Percentiles rank a stretch among this genome's conserved stretches.
Conservation (phyloP, 352 stramenopile genomes). For the Globisporangium okanoganense region DNA sequence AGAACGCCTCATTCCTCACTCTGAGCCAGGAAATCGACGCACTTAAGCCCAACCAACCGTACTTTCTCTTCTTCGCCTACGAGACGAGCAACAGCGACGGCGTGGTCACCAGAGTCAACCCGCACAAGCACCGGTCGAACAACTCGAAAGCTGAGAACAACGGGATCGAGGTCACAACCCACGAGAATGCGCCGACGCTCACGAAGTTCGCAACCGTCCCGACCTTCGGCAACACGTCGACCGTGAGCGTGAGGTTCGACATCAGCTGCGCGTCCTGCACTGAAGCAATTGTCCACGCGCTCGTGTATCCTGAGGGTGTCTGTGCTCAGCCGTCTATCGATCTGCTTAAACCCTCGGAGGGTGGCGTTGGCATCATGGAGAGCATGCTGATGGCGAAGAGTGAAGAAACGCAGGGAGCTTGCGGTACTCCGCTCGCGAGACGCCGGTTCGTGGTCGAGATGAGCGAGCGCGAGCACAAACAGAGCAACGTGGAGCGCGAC, state of each 20-base stretch:
- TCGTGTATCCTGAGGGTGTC: constrained; percentile 30
- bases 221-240: constrained; percentile 50
- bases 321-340: constrained; percentile 26
- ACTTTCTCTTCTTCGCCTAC: constrained; percentile 74
- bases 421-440: constrained; percentile 2
- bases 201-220: constrained; percentile 34
- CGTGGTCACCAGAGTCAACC: constrained; percentile 68
- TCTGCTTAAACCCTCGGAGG: background rate
- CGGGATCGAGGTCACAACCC: constrained; percentile 47
- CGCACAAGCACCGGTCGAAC: constrained; percentile 46
- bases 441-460: constrained; percentile 20
- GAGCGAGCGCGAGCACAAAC: constrained; percentile 30
- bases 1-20: constrained; percentile 47
- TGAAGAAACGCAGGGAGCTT: background rate
- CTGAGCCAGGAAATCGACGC: constrained; percentile 37
- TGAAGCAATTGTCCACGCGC: constrained; percentile 43
- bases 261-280: constrained; percentile 45
- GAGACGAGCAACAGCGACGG: constrained; percentile 62
- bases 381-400: background rate
- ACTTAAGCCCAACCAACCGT: constrained; percentile 40
- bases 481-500: constrained; percentile 37
- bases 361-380: background rate
- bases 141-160: constrained; percentile 35
- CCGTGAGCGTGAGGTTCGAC: constrained; percentile 55
- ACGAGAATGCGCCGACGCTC: constrained; percentile 45